Base-by-base conservation (phyloP, 2,329 filamentous ascomycete species). In the Aspergillus sp. region DNA sequence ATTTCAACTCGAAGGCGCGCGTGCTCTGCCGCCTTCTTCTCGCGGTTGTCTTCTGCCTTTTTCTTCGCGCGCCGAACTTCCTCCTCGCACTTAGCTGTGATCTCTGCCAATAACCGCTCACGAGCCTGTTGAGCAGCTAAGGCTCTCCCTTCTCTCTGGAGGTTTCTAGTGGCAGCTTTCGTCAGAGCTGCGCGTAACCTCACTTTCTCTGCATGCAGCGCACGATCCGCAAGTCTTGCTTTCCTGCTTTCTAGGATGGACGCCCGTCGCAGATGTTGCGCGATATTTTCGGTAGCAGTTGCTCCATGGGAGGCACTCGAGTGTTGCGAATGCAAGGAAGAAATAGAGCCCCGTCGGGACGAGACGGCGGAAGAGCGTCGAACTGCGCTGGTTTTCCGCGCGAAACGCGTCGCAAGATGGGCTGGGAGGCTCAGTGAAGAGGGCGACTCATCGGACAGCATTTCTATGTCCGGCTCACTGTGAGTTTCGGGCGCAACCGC, bases 221-320 rank as follows among this genome's bases (percentile, higher is more conserved):
- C 86, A 41, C 85, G 78, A 67, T 88, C 86, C 52, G 86, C 86
- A 43, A 88, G 76, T 54, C 85, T 79, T 19, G 85, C 85, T 68
- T 87, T 88, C 57, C 86, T 82, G 56, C 75, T 84, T 65, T 88
- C 86, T 56, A 88, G 80, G 49, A 88, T 88, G 35, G 85, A 87
- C 14, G 84, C 81, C 49, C 86, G 83, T 49, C 86, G 85, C 31
- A 88, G 79, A 69, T 88, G 85, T 73, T 88, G 86, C 48, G 85
- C 85, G 58, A 88, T 75, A 68, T 86, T 82, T 63, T 84, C 84
- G 67, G 80, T 82, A 64, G 84, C 81, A 48, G 79, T 78, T 23
- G 76, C 71, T 56, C 78, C 79, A 72, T 77, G 79, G 46, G 75
- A 71, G 11, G 80, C 77, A 63, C 75, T 80, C 7, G 85, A 87